phyloP scores from a whole-genome alignment of 2,329 filamentous ascomycete species.

The Aspergillus floridensis region DNA sequence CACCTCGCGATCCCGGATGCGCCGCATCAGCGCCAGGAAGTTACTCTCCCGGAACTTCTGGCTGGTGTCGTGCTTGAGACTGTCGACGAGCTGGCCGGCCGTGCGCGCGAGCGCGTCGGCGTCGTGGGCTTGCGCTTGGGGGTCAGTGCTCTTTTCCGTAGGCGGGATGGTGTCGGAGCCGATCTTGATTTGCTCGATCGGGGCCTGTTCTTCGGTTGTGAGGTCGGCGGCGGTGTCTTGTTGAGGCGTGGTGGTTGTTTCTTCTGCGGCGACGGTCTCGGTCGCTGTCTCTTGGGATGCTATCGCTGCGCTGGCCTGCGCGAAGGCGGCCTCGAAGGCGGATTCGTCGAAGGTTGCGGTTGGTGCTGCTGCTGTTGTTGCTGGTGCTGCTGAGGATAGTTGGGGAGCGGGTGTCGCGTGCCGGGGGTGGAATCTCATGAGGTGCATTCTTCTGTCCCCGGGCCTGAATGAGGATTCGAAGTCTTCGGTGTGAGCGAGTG shows the following conservation, averaged over 20 bases:
- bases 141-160: conserved; percentile 30
- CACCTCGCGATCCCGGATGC: conserved; percentile 69
- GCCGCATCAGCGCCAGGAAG: conserved; percentile 74
- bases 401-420: conserved; percentile 27
- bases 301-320: conserved; percentile 40
- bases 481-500: conserved; percentile 6
- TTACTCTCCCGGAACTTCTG: conserved; percentile 75
- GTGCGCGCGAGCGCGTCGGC: conserved; percentile 70
- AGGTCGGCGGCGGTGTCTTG: conserved; percentile 1
- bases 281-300: conserved; percentile 25
- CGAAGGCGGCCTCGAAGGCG: conserved; percentile 47
- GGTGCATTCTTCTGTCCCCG: conserved; percentile 25
- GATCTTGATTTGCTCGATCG: conserved; percentile 35
- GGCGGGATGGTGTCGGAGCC: conserved; percentile 45
- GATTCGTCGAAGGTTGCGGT: conserved; percentile 43
- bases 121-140: conserved; percentile 42
- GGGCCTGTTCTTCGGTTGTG: conserved; percentile 8
- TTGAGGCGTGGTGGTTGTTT: no score
- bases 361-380: conserved; percentile 26
- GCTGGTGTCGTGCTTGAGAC: conserved; percentile 65
- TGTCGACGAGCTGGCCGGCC: conserved; percentile 67
- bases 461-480: conserved; percentile 33
- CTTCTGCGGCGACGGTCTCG: conserved; percentile 5
- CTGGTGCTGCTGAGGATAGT: conserved; percentile 25
- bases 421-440: conserved; percentile 19